A percentile compares a stretch with the other conserved stretches of the same genome.
phyloP scores from a whole-genome alignment of 2,329 filamentous ascomycete genomes.

The Helicocarpus griseus region DNA sequence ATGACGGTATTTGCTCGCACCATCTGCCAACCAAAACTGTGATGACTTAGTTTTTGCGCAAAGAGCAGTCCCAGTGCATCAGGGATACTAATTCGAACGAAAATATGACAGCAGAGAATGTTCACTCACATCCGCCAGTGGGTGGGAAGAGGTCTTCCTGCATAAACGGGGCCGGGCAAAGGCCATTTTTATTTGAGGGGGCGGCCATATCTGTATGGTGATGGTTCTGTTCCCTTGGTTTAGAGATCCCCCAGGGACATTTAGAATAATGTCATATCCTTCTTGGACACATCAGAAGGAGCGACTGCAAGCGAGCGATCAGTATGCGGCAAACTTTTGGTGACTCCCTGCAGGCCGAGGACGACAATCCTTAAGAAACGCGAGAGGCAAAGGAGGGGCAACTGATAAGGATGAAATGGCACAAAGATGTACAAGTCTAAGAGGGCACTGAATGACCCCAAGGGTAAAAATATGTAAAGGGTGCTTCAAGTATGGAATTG shows the following conservation, averaged over 20 bases:
- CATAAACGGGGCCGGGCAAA: conserved; percentile 61
- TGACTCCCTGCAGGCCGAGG: background rate
- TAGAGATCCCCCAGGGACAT: background rate
- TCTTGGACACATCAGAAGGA: background rate
- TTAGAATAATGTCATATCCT: background rate
- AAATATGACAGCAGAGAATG: background rate
- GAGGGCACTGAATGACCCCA: too few species aligned
- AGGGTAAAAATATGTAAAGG: background rate
- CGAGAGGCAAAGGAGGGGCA: background rate
- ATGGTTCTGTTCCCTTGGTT: background rate
- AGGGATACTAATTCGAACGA: conserved; percentile 25
- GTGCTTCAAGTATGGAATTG: background rate
- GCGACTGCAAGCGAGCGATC: background rate
- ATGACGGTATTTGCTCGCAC: conserved; percentile 39
- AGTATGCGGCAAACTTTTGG: background rate
- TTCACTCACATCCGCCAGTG: conserved; percentile 51
- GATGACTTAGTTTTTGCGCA: conserved; percentile 4
- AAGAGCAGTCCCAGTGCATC: conserved; percentile 34
- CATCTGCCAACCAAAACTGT: conserved; percentile 53
- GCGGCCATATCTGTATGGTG: background rate
- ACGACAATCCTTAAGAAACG: background rate
- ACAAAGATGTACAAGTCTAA: background rate
- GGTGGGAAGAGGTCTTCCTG: conserved; percentile 51
- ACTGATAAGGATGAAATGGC: background rate
- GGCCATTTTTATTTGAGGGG: conserved; percentile 24